A percentile compares a stretch with the other conserved stretches of the same genome.
phyloP scores from a whole-genome alignment of 768 basidiomycete species.

The Amanita rubescens region DNA sequence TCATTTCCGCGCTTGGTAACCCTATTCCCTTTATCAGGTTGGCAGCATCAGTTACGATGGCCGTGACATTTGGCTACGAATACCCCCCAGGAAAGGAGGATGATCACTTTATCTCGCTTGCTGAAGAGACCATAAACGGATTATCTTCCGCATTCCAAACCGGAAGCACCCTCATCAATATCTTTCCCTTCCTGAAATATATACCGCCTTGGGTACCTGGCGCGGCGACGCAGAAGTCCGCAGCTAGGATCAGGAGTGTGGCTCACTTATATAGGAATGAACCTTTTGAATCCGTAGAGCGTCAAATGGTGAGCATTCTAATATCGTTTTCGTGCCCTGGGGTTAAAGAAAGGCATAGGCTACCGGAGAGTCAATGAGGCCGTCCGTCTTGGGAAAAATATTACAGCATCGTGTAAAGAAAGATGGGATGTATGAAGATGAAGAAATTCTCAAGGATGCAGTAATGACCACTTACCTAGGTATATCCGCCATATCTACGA shows the following conservation, averaged over 20 bases:
- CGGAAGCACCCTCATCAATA: slow-evolving; percentile 1
- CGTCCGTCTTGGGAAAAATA: too few species aligned
- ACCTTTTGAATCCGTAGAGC: not conserved
- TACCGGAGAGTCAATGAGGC: too few species aligned
- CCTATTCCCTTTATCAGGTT: not conserved
- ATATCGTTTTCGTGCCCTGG: too few species aligned
- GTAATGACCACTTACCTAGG: too few species aligned
- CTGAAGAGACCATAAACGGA: too few species aligned
- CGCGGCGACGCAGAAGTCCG: slow-evolving; percentile 3
- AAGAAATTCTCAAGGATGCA: too few species aligned
- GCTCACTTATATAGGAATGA: not conserved
- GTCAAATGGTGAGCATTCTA: too few species aligned
- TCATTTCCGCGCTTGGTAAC: too few species aligned
- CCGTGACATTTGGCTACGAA: not conserved
- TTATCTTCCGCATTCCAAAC: not conserved
- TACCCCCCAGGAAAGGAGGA: not conserved
- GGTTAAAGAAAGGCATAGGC: too few species aligned
- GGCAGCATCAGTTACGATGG: not conserved
- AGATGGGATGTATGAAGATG: too few species aligned
- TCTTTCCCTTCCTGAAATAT: slow-evolving; percentile 1
- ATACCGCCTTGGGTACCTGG: slow-evolving; percentile 10
- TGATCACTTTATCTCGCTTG: not conserved
- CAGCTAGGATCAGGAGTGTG: not conserved
- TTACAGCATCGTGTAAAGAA: too few species aligned
- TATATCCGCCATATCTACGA: too few species aligned